Conservation (phyloP, 225 moss, liverwort and hornwort species). For the Ulota crispa region DNA sequence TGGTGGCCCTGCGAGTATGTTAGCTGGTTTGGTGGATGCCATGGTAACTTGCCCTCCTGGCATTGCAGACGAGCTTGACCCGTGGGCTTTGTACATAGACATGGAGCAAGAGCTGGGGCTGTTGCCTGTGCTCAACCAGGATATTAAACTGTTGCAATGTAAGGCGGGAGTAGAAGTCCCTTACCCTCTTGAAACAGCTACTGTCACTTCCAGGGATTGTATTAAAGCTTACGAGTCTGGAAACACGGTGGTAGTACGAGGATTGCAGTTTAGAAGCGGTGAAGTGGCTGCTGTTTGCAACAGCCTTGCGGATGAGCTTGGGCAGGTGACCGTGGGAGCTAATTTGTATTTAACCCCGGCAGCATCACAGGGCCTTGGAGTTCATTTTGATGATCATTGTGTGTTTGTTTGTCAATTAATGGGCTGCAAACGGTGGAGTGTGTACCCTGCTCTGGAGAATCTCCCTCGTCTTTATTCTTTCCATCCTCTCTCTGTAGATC, state of each 20-base stretch:
- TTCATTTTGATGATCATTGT: constrained; percentile 90
- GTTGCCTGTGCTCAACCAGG: constrained; percentile 33
- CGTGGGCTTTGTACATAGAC: constrained; percentile 34
- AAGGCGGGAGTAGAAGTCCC: constrained; percentile 41
- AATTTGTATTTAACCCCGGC: constrained; percentile 81
- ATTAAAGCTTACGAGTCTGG: constrained; percentile 56
- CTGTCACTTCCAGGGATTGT: constrained; percentile 50
- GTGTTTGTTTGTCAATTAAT: constrained; percentile 76
- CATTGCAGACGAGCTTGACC: constrained; percentile 62
- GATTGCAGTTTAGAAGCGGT: constrained; percentile 71
- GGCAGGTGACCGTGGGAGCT: constrained; percentile 85
- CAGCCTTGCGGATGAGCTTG: constrained; percentile 54
- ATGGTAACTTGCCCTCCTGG: constrained; percentile 63
- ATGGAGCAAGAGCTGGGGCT: constrained; percentile 61
- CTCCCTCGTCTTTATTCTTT: constrained; percentile 71
- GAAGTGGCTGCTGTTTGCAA: constrained; percentile 55
- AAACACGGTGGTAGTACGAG: constrained; percentile 70
- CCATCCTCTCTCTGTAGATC: constrained; percentile 29
- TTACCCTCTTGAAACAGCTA: constrained; percentile 21
- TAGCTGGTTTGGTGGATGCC: constrained; percentile 49
- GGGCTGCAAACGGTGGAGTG: constrained; percentile 70
- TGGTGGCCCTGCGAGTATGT: constrained; percentile 32
- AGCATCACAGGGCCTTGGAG: constrained; percentile 70
- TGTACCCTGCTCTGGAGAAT: constrained; percentile 47
- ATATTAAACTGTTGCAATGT: constrained; percentile 35